phyloP scores from a whole-genome alignment of 2,329 filamentous ascomycete genomes.

The Huntiella abstrusa region DNA sequence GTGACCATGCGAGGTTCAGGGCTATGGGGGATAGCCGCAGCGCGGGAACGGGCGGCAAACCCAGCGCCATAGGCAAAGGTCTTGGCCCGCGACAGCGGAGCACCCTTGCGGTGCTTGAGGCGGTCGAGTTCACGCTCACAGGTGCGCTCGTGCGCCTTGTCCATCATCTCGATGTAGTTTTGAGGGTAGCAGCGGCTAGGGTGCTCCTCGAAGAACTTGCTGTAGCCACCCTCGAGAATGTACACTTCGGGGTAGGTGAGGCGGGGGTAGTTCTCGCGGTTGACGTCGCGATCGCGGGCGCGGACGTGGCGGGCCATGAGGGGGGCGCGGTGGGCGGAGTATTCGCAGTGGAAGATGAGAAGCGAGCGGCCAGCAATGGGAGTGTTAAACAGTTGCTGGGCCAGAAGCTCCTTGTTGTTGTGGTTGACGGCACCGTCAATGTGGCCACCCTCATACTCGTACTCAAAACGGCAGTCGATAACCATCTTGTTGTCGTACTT shows the following conservation, averaged over 20 bases:
- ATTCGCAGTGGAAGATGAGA: slow-evolving; percentile 92
- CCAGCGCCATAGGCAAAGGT: slow-evolving; percentile 77
- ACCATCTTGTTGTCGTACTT: slow-evolving; percentile 67
- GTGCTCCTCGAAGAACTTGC: slow-evolving; percentile 70
- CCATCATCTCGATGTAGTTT: slow-evolving; percentile 92
- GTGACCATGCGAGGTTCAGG: slow-evolving; percentile 4
- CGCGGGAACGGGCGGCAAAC: background rate
- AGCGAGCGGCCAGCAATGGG: slow-evolving; percentile 53
- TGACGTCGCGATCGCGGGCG: slow-evolving; percentile 67
- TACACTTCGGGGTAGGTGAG: slow-evolving; percentile 96
- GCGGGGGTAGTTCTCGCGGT: slow-evolving; percentile 68
- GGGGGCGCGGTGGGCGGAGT: slow-evolving; percentile 87
- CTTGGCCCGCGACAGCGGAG: slow-evolving; percentile 53
- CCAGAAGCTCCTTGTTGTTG: slow-evolving; percentile 84
- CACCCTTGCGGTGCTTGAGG: slow-evolving; percentile 69
- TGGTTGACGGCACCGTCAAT: slow-evolving; percentile 88
- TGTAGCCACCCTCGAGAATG: slow-evolving; percentile 92
- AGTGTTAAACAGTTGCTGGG: slow-evolving; percentile 56
- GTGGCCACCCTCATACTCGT: slow-evolving; percentile 93
- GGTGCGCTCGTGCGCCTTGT: slow-evolving; percentile 74
- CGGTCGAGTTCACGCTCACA: slow-evolving; percentile 91
- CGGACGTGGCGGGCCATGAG: slow-evolving; percentile 92
- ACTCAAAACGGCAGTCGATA: slow-evolving; percentile 95
- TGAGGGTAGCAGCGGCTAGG: slow-evolving; percentile 73
- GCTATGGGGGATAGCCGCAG: slow-evolving; percentile 1